Conservation (phyloP, 2,329 filamentous ascomycete genomes). For the Boeremia lycopersici region DNA sequence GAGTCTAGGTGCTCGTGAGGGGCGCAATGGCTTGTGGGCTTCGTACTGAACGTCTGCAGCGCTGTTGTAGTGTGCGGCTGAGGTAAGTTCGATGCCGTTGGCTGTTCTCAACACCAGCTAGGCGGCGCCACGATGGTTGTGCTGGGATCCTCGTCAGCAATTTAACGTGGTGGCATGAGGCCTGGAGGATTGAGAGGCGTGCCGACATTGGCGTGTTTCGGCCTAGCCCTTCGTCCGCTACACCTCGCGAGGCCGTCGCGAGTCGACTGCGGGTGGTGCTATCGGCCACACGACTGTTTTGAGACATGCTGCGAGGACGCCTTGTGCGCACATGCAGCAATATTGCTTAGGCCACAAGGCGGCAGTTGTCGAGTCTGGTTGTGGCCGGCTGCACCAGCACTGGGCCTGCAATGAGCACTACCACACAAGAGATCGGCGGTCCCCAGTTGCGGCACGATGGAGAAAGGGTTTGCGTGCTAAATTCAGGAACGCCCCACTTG, state of each 20-base stretch:
- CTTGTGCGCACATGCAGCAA: slow-evolving; percentile 27
- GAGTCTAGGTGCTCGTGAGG: slow-evolving; percentile 1
- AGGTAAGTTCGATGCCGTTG: not conserved
- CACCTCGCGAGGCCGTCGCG: slow-evolving; percentile 19
- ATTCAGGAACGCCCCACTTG: slow-evolving; percentile 15
- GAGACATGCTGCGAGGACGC: slow-evolving; percentile 17
- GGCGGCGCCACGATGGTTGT: slow-evolving; percentile 7
- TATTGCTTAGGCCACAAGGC: slow-evolving; percentile 18
- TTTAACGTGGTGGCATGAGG: slow-evolving; percentile 16
- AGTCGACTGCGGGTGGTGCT: slow-evolving; percentile 22
- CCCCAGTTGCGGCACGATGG: slow-evolving; percentile 1
- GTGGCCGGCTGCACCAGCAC: slow-evolving; percentile 2
- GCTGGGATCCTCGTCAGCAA: slow-evolving; percentile 21
- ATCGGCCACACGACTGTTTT: slow-evolving; percentile 23
- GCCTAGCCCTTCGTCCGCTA: slow-evolving; percentile 23
- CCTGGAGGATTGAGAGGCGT: slow-evolving; percentile 20
- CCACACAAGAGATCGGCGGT: slow-evolving; percentile 1
- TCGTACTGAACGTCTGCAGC: not conserved
- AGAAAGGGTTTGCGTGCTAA: slow-evolving; percentile 8
- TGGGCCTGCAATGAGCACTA: slow-evolving; percentile 6
- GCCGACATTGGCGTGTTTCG: slow-evolving; percentile 24
- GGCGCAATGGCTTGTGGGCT: not conserved
- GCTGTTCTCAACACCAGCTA: not conserved
- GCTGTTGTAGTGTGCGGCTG: not conserved
- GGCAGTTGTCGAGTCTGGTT: slow-evolving; percentile 9